phyloP scores from a whole-genome alignment of 192 early-diverging fungal genomes.

The Spizellomyces punctatus region DNA sequence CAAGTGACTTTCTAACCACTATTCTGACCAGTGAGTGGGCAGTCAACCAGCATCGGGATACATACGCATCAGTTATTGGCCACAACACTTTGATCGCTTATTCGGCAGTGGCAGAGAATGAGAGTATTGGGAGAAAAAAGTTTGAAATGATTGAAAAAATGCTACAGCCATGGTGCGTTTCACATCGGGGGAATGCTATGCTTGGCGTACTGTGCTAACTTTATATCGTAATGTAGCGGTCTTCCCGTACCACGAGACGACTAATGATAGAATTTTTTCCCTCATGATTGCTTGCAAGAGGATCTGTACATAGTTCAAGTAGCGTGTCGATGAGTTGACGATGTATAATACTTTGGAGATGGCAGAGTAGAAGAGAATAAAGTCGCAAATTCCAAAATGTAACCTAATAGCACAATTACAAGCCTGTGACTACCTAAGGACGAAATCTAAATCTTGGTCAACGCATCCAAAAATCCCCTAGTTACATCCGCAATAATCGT shows the following conservation, averaged over 20 bases:
- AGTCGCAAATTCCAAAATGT: too few relatives aligned
- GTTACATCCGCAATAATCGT: slow-evolving; percentile 87
- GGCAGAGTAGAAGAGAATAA: too few relatives aligned
- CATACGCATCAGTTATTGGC: slow-evolving; percentile 75
- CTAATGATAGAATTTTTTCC: background rate
- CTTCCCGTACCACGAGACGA: slow-evolving; percentile 13
- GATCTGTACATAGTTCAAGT: background rate
- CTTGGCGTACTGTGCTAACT: background rate
- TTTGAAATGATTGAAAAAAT: slow-evolving; percentile 69
- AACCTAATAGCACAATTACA: too few relatives aligned
- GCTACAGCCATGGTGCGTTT: slow-evolving; percentile 36
- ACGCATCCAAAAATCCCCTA: slow-evolving; percentile 82
- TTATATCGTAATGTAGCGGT: background rate
- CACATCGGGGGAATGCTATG: background rate
- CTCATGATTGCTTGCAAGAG: background rate
- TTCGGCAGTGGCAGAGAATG: slow-evolving; percentile 85
- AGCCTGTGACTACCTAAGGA: background rate
- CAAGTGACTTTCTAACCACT: background rate
- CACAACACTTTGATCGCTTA: slow-evolving; percentile 79
- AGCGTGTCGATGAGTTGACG: background rate
- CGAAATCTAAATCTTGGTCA: slow-evolving; percentile 54
- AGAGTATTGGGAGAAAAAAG: slow-evolving; percentile 73
- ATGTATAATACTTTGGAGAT: too few relatives aligned
- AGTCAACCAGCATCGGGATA: slow-evolving; percentile 83
- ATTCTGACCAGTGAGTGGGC: slow-evolving; percentile 72